Evolutionary conservation across 2,329 filamentous ascomycete species (phyloP).

Genomic region (Hawksworthiomyces lignivorus): DNA sequence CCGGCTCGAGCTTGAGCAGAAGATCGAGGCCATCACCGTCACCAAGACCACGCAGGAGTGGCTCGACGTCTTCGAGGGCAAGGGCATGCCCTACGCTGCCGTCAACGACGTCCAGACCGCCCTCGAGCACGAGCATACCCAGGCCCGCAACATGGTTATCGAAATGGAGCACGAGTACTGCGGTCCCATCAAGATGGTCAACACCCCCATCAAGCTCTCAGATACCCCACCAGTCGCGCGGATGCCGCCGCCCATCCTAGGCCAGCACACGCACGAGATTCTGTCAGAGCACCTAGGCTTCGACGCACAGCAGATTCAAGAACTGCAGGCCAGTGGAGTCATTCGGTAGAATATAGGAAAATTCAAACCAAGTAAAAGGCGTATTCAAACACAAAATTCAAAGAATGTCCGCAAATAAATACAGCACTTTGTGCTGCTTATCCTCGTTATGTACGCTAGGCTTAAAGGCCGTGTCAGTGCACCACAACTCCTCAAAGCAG

Average conservation of each 20-base stretch:
- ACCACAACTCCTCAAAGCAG: too few species aligned
- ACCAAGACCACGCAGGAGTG: slow-evolving; percentile 81
- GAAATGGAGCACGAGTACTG: slow-evolving; percentile 78
- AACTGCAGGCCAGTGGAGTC: slow-evolving; percentile 58
- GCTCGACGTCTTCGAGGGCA: slow-evolving; percentile 80
- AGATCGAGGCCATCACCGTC: slow-evolving; percentile 69
- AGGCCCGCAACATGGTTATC: slow-evolving; percentile 80
- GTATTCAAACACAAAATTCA: too few species aligned
- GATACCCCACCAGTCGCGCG: slow-evolving; percentile 70
- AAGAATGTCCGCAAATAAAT: too few species aligned
- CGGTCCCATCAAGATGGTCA: slow-evolving; percentile 81
- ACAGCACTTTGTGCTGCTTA: too few species aligned
- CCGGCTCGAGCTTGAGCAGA: slow-evolving; percentile 65
- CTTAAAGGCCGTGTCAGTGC: too few species aligned
- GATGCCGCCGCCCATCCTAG: slow-evolving; percentile 73
- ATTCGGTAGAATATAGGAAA: slow-evolving; percentile 37
- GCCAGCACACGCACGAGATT: slow-evolving; percentile 79
- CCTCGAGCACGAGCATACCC: slow-evolving; percentile 76
- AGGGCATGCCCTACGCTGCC: slow-evolving; percentile 83
- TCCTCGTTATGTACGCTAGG: too few species aligned
- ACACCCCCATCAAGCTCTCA: slow-evolving; percentile 91
- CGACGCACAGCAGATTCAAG: slow-evolving; percentile 48
- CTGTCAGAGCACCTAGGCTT: slow-evolving; percentile 57
- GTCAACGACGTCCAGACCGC: slow-evolving; percentile 89
- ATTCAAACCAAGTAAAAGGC: background rate